Base-by-base conservation (phyloP, 371 early-diverging fungal genomes). In the Zychaea mexicana region DNA sequence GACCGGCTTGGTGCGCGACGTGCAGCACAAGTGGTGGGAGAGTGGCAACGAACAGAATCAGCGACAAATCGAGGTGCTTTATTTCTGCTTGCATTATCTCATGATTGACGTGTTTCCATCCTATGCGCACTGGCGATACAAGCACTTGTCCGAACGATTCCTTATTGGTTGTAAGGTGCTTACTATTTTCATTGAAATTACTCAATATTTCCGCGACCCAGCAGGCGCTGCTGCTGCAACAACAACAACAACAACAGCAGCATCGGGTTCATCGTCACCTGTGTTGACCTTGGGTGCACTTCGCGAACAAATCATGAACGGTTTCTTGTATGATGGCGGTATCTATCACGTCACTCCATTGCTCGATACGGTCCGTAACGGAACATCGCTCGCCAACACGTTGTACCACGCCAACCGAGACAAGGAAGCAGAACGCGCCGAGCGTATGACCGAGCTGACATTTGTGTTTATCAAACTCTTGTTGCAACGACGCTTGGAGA, bases 21-120 rank as follows among this genome's bases (percentile, higher is more conserved):
- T 78, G 26, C 79, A 78, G 49, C 62, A 62, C 19, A 60, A 61
- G n/a, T 78, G 81, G 73, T 77, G 81, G 76, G 24, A 49, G n/a
- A 52, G 57, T 1, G 30, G 15, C 12, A 42, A 49, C 22, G 60
- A 60, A 12, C 21, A 33, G 9, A 46, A 49, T 12, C 73, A 72
- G 61, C 65, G 64, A 30, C 71, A 78, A 19, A 45, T 70, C 0
- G 72, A 73, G 31, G 58, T 68, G 10, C 38, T 81, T 9, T 73
- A 67, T 38, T 45, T 65, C 8, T 81, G 75, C 47, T 49, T 78
- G 17, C 69, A 77, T 22, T 78, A 77, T 39, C 53, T 79, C 24
- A 74, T 77, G 76, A 56, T 68, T 30, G 76, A 82, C 30, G 76
- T 82, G 0, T 79, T 79, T 39, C 82, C 79, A 2, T 61, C 70